These are phyloP conservation scores for Rosa rugosa DNA, from an alignment of 306 rosid species.

Conservation along the genomic window DNA sequence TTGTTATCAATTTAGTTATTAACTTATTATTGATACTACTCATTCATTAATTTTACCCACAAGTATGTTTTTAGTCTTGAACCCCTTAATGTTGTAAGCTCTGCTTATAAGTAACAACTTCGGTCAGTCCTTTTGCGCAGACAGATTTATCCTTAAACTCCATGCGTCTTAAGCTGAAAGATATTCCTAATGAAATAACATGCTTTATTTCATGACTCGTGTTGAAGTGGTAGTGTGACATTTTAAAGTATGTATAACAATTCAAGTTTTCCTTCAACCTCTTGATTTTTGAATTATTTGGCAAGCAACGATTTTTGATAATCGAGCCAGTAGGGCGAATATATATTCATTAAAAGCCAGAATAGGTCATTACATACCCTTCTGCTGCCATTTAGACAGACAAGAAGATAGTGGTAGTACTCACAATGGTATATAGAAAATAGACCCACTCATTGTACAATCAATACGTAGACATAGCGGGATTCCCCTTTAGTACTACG, in stretches of 20 bases:
- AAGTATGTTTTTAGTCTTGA: neutral
- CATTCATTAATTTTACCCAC: neutral
- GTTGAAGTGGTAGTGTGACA: neutral
- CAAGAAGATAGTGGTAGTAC: too few species aligned
- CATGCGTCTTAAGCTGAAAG: neutral
- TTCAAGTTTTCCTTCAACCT: too few species aligned
- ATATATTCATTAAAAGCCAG: too few species aligned
- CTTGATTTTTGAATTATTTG: neutral
- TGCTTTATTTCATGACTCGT: neutral
- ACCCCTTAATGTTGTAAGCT: neutral
- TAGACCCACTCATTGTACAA: too few species aligned
- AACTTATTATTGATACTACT: neutral
- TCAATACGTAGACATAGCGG: too few species aligned
- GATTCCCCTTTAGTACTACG: too few species aligned
- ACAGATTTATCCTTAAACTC: neutral
- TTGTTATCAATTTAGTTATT: neutral
- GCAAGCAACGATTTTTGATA: neutral
- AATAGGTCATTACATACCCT: too few species aligned
- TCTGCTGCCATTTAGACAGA: too few species aligned
- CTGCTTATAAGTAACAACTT: neutral
- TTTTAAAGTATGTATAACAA: neutral
- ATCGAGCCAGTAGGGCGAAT: too few species aligned
- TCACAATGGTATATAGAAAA: too few species aligned
- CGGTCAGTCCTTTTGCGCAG: neutral
- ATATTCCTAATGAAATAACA: neutral